Evolutionary conservation across 768 basidiomycete species (phyloP).

Genomic region (Amanita pallidorosea): DNA sequence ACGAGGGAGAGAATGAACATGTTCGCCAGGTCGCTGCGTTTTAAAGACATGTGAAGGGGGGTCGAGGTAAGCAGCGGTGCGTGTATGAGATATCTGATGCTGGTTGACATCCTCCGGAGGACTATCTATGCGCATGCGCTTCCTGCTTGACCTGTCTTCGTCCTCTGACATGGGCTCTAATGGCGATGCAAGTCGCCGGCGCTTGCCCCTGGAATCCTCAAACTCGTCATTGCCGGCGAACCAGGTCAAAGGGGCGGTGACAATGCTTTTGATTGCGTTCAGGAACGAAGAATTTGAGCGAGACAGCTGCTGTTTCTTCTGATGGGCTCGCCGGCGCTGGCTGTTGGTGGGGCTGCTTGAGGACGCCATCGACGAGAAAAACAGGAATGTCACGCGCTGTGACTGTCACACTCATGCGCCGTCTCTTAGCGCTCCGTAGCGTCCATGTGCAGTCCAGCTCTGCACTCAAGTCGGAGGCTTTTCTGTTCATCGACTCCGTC

Average conservation of each 20-base stretch:
- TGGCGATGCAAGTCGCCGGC: constrained; percentile 29
- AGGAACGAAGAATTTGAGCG: constrained; percentile 51
- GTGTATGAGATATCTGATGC: constrained; percentile 10
- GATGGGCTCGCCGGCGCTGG: constrained; percentile 15
- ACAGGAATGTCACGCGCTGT: constrained; percentile 7
- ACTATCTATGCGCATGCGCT: constrained; percentile 45
- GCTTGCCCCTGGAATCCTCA: constrained; percentile 42
- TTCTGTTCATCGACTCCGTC: constrained; percentile 68
- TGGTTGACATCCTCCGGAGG: constrained; percentile 27
- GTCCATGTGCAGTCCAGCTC: neutral
- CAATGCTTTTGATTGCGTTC: constrained; percentile 54
- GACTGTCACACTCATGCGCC: neutral
- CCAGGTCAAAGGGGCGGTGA: constrained; percentile 55
- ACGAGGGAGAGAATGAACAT: constrained; percentile 11
- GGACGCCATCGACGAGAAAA: constrained; percentile 26
- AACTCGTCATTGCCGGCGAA: constrained; percentile 38
- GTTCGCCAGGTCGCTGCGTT: constrained; percentile 13
- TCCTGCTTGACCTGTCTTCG: constrained; percentile 23
- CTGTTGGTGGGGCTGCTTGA: constrained; percentile 19
- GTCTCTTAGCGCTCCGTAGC: neutral
- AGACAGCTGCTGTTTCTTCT: constrained; percentile 25
- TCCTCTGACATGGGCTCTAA: constrained; percentile 16
- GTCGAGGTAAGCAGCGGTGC: constrained; percentile 35
- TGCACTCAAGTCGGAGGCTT: constrained; percentile 28
- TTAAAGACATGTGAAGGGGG: constrained; percentile 38